Evolutionary conservation across 192 early-diverging fungal species (phyloP).

Genomic region (Coemansia sp.): DNA sequence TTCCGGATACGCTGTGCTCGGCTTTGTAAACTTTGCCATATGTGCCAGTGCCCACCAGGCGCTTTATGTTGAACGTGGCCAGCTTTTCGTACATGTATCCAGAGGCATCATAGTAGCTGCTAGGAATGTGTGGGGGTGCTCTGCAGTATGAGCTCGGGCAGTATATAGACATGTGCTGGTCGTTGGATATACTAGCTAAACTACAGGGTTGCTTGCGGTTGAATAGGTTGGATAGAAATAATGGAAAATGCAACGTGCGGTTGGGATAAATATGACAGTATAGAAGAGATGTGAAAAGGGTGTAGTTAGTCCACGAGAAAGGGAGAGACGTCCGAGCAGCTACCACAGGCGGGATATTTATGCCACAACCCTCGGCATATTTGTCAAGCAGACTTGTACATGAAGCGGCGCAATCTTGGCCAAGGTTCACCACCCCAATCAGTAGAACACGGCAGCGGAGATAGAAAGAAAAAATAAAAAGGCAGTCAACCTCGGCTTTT

Average conservation of each 20-base stretch:
- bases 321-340: neutral
- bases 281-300: neutral
- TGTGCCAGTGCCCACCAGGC: conserved; percentile 40
- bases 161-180: conserved; percentile 6
- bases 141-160: neutral
- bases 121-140: neutral
- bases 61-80: conserved; percentile 1
- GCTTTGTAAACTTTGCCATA: conserved; percentile 53
- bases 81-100: conserved; percentile 8
- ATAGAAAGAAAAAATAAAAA: neutral
- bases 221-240: neutral
- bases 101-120: neutral
- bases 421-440: neutral
- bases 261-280: neutral
- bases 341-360: neutral
- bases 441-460: neutral
- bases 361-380: neutral
- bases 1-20: conserved; percentile 36
- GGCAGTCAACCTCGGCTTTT: conserved; percentile 3
- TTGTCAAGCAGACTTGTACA: neutral
- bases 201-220: neutral
- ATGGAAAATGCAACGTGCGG: conserved; percentile 1
- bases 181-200: neutral
- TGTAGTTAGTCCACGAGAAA: neutral
- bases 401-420: neutral